Evolutionary conservation across 208 protist species (phyloP).

Genomic region (Lotmaria passim): DNA sequence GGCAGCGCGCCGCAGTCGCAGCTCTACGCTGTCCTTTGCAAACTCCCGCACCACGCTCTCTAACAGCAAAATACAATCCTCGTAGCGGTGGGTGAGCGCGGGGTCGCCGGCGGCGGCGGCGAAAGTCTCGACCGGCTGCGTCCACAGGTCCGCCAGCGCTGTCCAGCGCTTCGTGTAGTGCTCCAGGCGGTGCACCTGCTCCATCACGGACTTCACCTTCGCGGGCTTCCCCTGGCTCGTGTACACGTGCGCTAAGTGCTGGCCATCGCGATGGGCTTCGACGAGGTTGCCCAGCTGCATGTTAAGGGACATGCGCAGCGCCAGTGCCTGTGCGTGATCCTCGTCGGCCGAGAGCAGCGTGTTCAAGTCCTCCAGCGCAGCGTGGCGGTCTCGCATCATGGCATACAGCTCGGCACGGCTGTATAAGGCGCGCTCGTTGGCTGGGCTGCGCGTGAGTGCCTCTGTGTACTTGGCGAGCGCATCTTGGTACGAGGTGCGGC

Average conservation of each 20-base stretch:
- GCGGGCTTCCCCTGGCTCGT: slow-evolving; percentile 32
- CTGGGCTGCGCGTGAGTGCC: slow-evolving; percentile 59
- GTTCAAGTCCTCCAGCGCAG: slow-evolving; percentile 67
- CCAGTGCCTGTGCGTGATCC: slow-evolving; percentile 52
- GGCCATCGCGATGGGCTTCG: slow-evolving; percentile 50
- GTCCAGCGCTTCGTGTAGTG: slow-evolving; percentile 54
- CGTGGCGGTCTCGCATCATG: slow-evolving; percentile 56
- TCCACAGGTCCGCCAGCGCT: slow-evolving; percentile 40
- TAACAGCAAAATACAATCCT: slow-evolving; percentile 63
- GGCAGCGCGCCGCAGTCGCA: slow-evolving; percentile 80
- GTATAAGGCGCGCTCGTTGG: slow-evolving; percentile 69
- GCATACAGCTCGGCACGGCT: slow-evolving; percentile 81
- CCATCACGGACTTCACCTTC: slow-evolving; percentile 18
- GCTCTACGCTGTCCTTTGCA: slow-evolving; percentile 67
- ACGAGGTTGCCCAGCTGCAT: slow-evolving; percentile 62
- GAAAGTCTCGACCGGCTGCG: slow-evolving; percentile 26
- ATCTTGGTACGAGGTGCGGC: slow-evolving; percentile 73
- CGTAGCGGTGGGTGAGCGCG: slow-evolving; percentile 28
- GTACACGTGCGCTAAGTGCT: slow-evolving; percentile 48
- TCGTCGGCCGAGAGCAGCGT: slow-evolving; percentile 46
- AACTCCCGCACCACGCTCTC: slow-evolving; percentile 69
- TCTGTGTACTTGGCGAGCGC: slow-evolving; percentile 88
- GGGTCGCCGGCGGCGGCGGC: slow-evolving; percentile 2
- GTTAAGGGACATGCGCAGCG: slow-evolving; percentile 61
- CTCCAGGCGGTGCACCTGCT: slow-evolving; percentile 44